Base-by-base conservation (phyloP, 192 early-diverging fungal species). In the Powellomyces hirtus region DNA sequence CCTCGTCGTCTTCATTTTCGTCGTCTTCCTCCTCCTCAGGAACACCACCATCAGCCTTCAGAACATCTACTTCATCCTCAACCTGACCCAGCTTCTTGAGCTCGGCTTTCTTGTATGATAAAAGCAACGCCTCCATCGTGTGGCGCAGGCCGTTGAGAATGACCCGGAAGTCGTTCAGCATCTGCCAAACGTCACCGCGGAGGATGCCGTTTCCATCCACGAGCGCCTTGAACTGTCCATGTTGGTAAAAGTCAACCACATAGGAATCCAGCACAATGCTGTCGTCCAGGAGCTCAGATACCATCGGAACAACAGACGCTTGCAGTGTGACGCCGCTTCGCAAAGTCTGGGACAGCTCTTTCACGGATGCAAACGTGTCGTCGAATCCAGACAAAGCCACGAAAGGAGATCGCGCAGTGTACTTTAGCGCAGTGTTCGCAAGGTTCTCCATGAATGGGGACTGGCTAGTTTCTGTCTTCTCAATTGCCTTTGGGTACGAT, bases 321-420 rank as follows among this genome's bases (percentile, higher is more conserved):
- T 68, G 66, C 22, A 75, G 36, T 4, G 31, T 30, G 35, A 71
- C 33, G 30, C 69, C 74, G 16, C 29, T 1, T 4, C 67, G 59
- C 4, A 59, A 33, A 26, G 60, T 71, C 5, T 22, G 6, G 45
- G 46, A 7, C 61, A 75, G 18, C 7, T 75, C 74, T 26, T 69
- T 4, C 26, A 65, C 50, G 18, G 67, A 42, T 0, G 7, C n/a
- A 26, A 64, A 75, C 2, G 36, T 20, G 53, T 75, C 74, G 16
- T 51, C 74, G n/a, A 37, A 18, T 2, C 74, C 74, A 11, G 74
- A 73, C 13, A 75, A 42, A 16, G 74, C 74, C 0, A 59, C 49
- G 40, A 75, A 75, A 8, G 74, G 60, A 5, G 74, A 75, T 33
- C 74, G 40, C 13, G 69, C 62, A 7, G n/a, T 4, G 38, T 51